Percentiles rank a stretch among this genome's conserved stretches.
Evolutionary conservation across 805 yeast species (phyloP).

Genomic region (Jamesozyma rosinii): DNA sequence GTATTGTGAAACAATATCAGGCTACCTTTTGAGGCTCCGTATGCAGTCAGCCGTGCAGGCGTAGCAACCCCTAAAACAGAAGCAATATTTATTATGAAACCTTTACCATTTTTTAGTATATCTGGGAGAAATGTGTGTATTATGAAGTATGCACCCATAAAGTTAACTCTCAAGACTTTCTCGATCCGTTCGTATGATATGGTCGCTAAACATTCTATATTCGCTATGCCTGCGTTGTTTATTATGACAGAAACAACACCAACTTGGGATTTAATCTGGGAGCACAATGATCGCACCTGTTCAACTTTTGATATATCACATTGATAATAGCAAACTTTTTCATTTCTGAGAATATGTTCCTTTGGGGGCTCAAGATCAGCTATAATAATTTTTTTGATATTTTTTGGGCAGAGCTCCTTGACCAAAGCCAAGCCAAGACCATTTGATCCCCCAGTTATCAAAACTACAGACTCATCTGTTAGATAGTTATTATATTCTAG

Average conservation of each 20-base stretch:
- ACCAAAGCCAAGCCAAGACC: slow-evolving; percentile 73
- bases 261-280: slow-evolving; percentile 34
- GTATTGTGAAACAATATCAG: slow-evolving; percentile 78
- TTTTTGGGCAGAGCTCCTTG: slow-evolving; percentile 33
- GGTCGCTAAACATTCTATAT: slow-evolving; percentile 49
- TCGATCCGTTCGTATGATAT: slow-evolving; percentile 51
- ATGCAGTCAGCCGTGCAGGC: slow-evolving; percentile 70
- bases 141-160: slow-evolving; percentile 60
- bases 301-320: slow-evolving; percentile 61
- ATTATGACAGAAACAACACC: slow-evolving; percentile 62
- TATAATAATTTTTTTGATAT: slow-evolving; percentile 48
- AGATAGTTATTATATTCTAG: background rate
- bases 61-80: slow-evolving; percentile 79
- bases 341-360: slow-evolving; percentile 17
- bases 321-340: slow-evolving; percentile 43
- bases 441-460: slow-evolving; percentile 76
- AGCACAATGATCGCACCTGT: slow-evolving; percentile 36
- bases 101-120: slow-evolving; percentile 54
- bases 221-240: slow-evolving; percentile 77
- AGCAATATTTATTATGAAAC: slow-evolving; percentile 72
- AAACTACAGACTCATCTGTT: slow-evolving; percentile 42
- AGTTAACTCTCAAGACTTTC: slow-evolving; percentile 54
- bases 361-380: slow-evolving; percentile 44
- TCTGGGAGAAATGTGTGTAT: slow-evolving; percentile 63
- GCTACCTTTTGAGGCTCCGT: slow-evolving; percentile 89